phyloP scores from a whole-genome alignment of 2,329 filamentous ascomycete genomes.

The Alternaria viburni region DNA sequence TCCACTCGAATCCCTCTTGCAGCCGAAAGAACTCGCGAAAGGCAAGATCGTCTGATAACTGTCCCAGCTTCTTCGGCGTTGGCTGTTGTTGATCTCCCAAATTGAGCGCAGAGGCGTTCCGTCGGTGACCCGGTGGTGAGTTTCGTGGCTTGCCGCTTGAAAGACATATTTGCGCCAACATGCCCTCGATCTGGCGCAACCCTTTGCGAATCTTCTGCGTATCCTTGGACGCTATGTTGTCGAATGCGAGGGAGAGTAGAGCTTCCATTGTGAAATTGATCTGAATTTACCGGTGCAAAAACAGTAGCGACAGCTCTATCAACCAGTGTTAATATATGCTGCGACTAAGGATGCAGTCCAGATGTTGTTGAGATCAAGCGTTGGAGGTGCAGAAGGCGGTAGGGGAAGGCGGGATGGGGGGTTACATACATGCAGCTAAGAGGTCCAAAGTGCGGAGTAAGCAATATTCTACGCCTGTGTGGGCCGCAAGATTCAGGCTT shows the following conservation, averaged over 20 bases:
- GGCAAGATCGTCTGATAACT: slow-evolving; percentile 80
- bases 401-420: slow-evolving; percentile 17
- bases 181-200: slow-evolving; percentile 88
- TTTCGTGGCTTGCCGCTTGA: slow-evolving; percentile 53
- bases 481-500: slow-evolving; percentile 29
- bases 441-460: slow-evolving; percentile 35
- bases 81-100: slow-evolving; percentile 39
- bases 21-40: slow-evolving; percentile 96
- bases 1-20: slow-evolving; percentile 98
- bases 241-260: slow-evolving; percentile 89
- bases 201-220: slow-evolving; percentile 90
- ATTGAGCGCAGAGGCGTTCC: slow-evolving; percentile 47
- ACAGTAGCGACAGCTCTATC: slow-evolving; percentile 9
- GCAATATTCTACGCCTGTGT: slow-evolving; percentile 29
- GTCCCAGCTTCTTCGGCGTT: slow-evolving; percentile 61
- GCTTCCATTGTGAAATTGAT: slow-evolving; percentile 73
- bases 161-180: slow-evolving; percentile 93
- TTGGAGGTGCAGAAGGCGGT: slow-evolving; percentile 23
- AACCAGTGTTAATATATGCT: slow-evolving; percentile 3
- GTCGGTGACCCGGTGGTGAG: slow-evolving; percentile 41
- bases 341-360: slow-evolving; percentile 9
- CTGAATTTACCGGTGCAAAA: slow-evolving; percentile 2
- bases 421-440: slow-evolving; percentile 37
- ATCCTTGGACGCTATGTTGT: slow-evolving; percentile 94
- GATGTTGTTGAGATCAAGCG: slow-evolving; percentile 14